These are phyloP conservation scores for Geosiphon pyriformis DNA, from an alignment of 192 early-diverging fungal species.

Conservation along the genomic window DNA sequence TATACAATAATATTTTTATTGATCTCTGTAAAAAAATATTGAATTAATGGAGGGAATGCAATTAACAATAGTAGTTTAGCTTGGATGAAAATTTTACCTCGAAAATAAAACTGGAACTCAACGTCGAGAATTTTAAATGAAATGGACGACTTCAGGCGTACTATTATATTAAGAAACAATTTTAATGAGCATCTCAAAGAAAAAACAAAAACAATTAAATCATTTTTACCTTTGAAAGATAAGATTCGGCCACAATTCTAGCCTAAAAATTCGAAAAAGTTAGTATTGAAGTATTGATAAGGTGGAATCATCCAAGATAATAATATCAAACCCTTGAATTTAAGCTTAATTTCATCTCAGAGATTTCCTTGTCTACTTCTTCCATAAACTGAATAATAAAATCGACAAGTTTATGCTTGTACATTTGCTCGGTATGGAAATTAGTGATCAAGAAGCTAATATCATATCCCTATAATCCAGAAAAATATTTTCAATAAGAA, in stretches of 20 bases:
- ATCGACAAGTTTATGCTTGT: constrained; percentile 98
- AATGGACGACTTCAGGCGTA: too few relatives aligned
- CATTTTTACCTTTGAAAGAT: constrained; percentile 45
- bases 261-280: neutral
- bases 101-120: too few relatives aligned
- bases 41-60: too few relatives aligned
- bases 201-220: constrained; percentile 11
- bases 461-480: constrained; percentile 75
- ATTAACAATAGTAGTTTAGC: too few relatives aligned
- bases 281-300: neutral
- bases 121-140: too few relatives aligned
- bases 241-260: constrained; percentile 80
- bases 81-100: too few relatives aligned
- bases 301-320: neutral
- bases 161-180: too few relatives aligned
- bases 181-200: too few relatives aligned
- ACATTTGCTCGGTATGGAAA: constrained; percentile 97
- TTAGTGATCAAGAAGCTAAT: constrained; percentile 97
- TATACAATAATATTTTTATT: too few relatives aligned
- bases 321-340: constrained; percentile 73
- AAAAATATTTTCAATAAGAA: neutral
- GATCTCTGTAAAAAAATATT: too few relatives aligned
- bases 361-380: constrained; percentile 98
- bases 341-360: constrained; percentile 94
- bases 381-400: constrained; percentile 99